Evolutionary conservation across 2,329 filamentous ascomycete genomes (phyloP).

Genomic region (Biscogniauxia mediterranea): DNA sequence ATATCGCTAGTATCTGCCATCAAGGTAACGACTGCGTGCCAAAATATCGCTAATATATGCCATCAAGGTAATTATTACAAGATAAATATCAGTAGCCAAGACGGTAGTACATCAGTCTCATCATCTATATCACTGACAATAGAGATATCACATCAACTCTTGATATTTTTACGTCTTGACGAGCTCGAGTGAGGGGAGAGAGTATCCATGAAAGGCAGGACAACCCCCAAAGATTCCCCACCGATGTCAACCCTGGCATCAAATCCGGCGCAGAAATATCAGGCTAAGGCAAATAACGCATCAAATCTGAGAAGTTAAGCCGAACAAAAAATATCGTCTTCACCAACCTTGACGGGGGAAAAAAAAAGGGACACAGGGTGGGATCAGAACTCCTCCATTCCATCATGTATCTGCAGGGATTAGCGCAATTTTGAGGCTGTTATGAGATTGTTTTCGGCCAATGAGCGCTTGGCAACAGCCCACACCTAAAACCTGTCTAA

Average conservation of each 20-base stretch:
- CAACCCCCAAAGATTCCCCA: neutral
- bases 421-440: neutral
- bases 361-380: neutral
- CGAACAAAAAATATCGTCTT: neutral
- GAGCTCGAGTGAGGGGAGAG: neutral
- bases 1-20: neutral
- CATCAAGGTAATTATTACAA: neutral
- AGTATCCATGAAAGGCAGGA: neutral
- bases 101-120: neutral
- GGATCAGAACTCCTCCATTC: neutral
- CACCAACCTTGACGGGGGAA: neutral
- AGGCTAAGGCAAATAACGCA: neutral
- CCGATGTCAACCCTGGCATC: neutral
- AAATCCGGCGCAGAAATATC: neutral
- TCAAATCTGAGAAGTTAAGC: neutral
- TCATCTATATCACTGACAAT: too few relatives aligned
- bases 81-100: neutral
- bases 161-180: neutral
- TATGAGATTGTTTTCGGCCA: neutral
- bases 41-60: neutral
- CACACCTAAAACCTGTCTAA: neutral
- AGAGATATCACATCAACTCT: too few relatives aligned
- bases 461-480: neutral
- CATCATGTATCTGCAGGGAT: neutral
- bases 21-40: neutral